Evolutionary conservation across 202 grass and related monocot species (phyloP).

Genomic region (Dendrocalamus latiflorus): DNA sequence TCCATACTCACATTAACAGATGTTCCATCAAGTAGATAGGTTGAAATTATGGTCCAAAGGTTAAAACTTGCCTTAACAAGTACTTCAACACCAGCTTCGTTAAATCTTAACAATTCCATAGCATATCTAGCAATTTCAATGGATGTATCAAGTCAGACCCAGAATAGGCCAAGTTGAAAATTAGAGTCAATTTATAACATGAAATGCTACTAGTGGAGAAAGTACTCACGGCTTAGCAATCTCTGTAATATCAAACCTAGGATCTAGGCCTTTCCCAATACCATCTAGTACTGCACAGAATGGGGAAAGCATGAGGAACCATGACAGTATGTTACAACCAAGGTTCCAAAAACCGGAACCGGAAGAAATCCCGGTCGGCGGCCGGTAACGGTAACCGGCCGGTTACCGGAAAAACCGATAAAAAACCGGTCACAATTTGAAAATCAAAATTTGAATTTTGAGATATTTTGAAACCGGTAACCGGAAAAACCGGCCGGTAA

Average conservation of each 20-base stretch:
- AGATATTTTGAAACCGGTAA: too few species aligned
- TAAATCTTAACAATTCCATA: constrained; percentile 84
- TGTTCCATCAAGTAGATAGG: background rate
- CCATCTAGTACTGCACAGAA: constrained; percentile 84
- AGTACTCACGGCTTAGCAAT: constrained; percentile 93
- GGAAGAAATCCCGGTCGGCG: too few species aligned
- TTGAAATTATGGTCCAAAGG: background rate
- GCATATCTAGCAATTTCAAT: constrained; percentile 68
- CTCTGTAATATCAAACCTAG: constrained; percentile 99
- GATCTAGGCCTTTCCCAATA: constrained; percentile 98
- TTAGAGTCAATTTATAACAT: background rate
- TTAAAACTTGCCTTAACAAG: constrained; percentile 69
- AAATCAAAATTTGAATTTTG: too few species aligned
- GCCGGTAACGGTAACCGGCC: too few species aligned
- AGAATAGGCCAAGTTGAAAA: constrained; percentile 8
- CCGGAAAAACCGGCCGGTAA: too few species aligned
- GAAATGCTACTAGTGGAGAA: constrained; percentile 10
- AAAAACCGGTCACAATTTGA: too few species aligned
- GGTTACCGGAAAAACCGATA: too few species aligned
- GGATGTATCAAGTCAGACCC: constrained; percentile 34
- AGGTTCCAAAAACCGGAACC: too few species aligned
- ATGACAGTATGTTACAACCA: constrained; percentile 7
- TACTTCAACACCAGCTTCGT: constrained; percentile 95
- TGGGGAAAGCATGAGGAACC: constrained; percentile 16
- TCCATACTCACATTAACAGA: background rate